Evolutionary conservation across 1,284 basidiomycete species (phyloP), one percentile per base, ranked within the genome.

Genomic region (Ustilago tritici): DNA sequence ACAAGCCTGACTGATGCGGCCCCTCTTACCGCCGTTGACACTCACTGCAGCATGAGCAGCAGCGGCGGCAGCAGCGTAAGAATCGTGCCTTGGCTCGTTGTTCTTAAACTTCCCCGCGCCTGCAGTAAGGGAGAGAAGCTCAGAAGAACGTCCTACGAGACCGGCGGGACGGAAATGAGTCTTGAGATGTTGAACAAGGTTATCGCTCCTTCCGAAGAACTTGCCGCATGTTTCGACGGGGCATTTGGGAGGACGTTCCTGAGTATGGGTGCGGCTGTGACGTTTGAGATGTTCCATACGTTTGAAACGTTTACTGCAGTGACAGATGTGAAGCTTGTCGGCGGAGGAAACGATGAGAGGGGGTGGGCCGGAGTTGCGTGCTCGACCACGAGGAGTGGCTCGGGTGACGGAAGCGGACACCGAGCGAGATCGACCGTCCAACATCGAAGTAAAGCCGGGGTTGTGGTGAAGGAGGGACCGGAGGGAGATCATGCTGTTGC

Each of bases 261-360:
- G 81, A 0, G 85, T 85, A 62, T 86, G 85, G 7, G 82, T 83
- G 50, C 83, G 83, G 56, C 78, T 80, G 79, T 86, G 85, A n/a
- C 85, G 80, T 74, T 85, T 85, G 56, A 86, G 79, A 40, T 86
- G 85, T 67, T 86, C 85, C 73, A 85, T 78, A 32, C 85, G 72
- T 71, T 83, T 84, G 76, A 86, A 86, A 32, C 84, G 76, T 72
- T 84, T 83, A 23, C 84, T 83, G 55, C 84, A 84, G 72, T 82
- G 78, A 63, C 84, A 86, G 46, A 83, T 83, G 59, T 86, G 84
- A 40, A 78, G 61, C 68, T 86, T 86, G 70, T 85, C 80, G 11
- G 82, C 82, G n/a, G 72, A 78, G 78, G 79, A 82, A 57, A 85
- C 84, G 23, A 86, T 80, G 17, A 85, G 78, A 23, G 84, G 85